Conservation (phyloP, 1,284 basidiomycete species). For the Singerocomus inundabilis region DNA sequence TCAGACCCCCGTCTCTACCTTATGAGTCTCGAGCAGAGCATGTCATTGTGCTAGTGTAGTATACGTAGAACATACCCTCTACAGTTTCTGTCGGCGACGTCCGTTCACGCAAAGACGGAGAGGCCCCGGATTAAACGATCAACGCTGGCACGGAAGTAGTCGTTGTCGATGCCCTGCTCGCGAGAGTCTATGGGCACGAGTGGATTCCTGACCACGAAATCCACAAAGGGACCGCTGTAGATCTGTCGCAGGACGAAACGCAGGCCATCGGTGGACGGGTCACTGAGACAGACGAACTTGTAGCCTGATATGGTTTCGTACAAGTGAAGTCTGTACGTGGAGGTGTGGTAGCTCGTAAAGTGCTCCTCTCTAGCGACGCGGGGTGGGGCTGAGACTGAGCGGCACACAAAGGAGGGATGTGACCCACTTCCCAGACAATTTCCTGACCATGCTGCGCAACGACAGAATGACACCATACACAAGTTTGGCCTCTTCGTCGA, state of each 20-base stretch:
- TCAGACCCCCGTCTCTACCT: not conserved
- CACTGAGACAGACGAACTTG: slow-evolving; percentile 94
- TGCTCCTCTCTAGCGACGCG: slow-evolving; percentile 69
- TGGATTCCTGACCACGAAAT: slow-evolving; percentile 92
- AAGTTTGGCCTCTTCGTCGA: slow-evolving; percentile 97
- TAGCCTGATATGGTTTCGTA: slow-evolving; percentile 91
- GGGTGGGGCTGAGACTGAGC: not conserved
- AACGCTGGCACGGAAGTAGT: slow-evolving; percentile 81
- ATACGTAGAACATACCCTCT: slow-evolving; percentile 27
- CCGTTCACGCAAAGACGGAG: slow-evolving; percentile 52
- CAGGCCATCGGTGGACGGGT: slow-evolving; percentile 79
- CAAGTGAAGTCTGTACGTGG: slow-evolving; percentile 90
- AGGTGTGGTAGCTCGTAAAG: slow-evolving; percentile 90
- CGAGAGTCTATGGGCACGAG: slow-evolving; percentile 79
- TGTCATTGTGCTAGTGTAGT: slow-evolving; percentile 21
- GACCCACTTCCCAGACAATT: slow-evolving; percentile 72
- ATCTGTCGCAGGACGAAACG: slow-evolving; percentile 85
- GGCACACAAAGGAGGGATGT: not conserved
- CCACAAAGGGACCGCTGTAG: slow-evolving; percentile 91
- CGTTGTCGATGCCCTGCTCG: slow-evolving; percentile 85
- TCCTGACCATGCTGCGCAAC: slow-evolving; percentile 92
- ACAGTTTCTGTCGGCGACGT: slow-evolving; percentile 3
- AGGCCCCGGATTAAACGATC: slow-evolving; percentile 75
- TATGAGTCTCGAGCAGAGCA: slow-evolving; percentile 11
- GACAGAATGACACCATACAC: slow-evolving; percentile 96